Evolutionary conservation across 2,329 filamentous ascomycete genomes (phyloP), one percentile per base, ranked within the genome.

Genomic region (Diaporthe destruens): DNA sequence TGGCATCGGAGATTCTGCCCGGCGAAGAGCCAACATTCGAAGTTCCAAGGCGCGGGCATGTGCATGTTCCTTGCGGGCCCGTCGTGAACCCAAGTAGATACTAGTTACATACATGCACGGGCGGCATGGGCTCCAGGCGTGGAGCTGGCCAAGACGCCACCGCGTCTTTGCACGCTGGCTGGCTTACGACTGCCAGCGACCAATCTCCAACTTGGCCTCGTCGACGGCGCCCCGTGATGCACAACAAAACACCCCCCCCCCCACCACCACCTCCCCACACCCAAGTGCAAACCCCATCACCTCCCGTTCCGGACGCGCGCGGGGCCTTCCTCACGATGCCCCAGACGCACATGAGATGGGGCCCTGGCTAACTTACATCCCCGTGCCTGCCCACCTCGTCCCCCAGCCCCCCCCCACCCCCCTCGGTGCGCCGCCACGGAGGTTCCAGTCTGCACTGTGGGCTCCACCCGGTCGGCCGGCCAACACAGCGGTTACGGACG

Each of bases 221-320:
- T 51, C 29, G 56, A 65, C 47, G 55, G 55, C 25, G 12, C 34
- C 69, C 18, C 71, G 69, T n/a, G 14, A 23, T n/a, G 2, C n/a
- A 68, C 20, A 51, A 65, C n/a, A n/a, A n/a, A n/a, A n/a, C n/a
- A n/a, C 70, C 61, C 3, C 56, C 29, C 29, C 29, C 29, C 29
- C 29, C n/a, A n/a, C n/a, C n/a, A n/a, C n/a, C n/a, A n/a, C n/a
- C n/a, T n/a, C n/a, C n/a, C n/a, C n/a, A n/a, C n/a, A n/a, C 70
- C 61, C 3, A 49, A 44, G 20, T 72, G 65, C 71, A 69, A 16
- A 32, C 71, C 69, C 36, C 11, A 66, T 9, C 71, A 72, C 55
- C 56, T 61, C 23, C 57, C 56, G 1, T 72, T 69, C n/a, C 56
- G 65, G 29, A 3, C 69, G 14, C 56, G 3, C 69, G 14, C 56